Conservation (phyloP, 108 stramenopile species). For the Cyclotella kingstonii region DNA sequence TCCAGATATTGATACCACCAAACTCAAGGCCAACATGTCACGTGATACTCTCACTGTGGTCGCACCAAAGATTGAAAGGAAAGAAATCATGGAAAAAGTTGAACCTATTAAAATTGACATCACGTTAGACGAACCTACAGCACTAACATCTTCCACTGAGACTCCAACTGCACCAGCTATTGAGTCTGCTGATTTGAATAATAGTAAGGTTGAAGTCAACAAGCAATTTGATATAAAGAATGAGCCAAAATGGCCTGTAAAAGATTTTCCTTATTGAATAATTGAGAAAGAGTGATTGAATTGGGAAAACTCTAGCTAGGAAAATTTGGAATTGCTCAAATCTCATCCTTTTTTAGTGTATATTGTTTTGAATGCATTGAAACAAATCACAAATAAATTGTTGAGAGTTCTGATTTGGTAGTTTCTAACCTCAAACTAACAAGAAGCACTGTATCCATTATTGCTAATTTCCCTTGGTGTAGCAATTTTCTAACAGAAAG, state of each 20-base stretch:
- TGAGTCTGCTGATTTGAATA: background rate
- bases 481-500: no score
- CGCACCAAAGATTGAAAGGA: slow-evolving; percentile 24
- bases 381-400: no score
- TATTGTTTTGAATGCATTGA: no score
- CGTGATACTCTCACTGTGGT: slow-evolving; percentile 26
- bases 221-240: background rate
- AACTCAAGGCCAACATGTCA: slow-evolving; percentile 21
- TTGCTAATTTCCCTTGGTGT: no score
- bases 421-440: no score
- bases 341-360: no score
- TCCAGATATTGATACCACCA: slow-evolving; percentile 22
- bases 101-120: slow-evolving; percentile 29
- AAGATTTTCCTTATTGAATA: slow-evolving; percentile 6
- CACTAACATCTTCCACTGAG: background rate
- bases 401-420: no score
- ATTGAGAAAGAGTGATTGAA: background rate
- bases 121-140: slow-evolving; percentile 8
- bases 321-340: background rate
- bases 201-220: background rate
- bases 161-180: background rate
- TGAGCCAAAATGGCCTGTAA: background rate
- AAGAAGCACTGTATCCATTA: no score
- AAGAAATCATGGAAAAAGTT: slow-evolving; percentile 7
- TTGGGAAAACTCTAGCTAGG: background rate